A percentile compares a stretch with the other conserved stretches of the same genome.
These are phyloP conservation scores for Tolypocladium endophyticum DNA, from an alignment of 2,329 filamentous ascomycete genomes.

Conservation along the genomic window DNA sequence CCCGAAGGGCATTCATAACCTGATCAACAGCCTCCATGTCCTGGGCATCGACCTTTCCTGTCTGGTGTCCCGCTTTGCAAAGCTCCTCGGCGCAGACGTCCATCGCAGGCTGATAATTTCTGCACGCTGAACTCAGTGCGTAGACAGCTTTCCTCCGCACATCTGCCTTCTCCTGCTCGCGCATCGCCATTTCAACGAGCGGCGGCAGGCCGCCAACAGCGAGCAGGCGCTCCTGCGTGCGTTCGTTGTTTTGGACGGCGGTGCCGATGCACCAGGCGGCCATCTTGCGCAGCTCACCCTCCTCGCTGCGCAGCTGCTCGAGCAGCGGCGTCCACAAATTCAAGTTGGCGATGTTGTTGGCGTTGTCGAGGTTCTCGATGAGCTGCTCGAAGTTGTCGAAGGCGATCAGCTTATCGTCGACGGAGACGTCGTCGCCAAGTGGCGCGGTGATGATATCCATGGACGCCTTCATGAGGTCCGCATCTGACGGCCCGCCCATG, in stretches of 20 bases:
- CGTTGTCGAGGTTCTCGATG: conserved; percentile 89
- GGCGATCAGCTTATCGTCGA: conserved; percentile 70
- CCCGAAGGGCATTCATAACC: conserved; percentile 58
- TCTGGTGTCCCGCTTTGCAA: conserved; percentile 41
- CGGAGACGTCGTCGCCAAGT: conserved; percentile 50
- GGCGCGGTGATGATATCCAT: conserved; percentile 64
- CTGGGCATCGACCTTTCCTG: conserved; percentile 59
- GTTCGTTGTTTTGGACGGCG: conserved; percentile 90
- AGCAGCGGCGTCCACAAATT: conserved; percentile 76
- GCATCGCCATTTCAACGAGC: conserved; percentile 55
- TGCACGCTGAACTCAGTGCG: conserved; percentile 72
- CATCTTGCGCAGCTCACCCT: conserved; percentile 66
- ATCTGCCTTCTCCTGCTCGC: conserved; percentile 45
- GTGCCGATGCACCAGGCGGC: conserved; percentile 93
- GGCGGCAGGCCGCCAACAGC: conserved; percentile 56
- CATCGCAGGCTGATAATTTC: conserved; percentile 83
- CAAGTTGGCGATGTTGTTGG: conserved; percentile 78
- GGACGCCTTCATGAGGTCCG: conserved; percentile 78
- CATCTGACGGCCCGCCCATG: conserved; percentile 79
- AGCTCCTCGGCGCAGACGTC: conserved; percentile 56
- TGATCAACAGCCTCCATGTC: conserved; percentile 82
- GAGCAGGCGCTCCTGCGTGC: conserved; percentile 63
- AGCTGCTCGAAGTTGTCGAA: conserved; percentile 95
- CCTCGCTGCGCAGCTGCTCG: conserved; percentile 53
- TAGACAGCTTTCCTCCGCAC: conserved; percentile 83